Conservation (phyloP, 2,329 filamentous ascomycete species). For the Ophiosphaerella korrae region DNA sequence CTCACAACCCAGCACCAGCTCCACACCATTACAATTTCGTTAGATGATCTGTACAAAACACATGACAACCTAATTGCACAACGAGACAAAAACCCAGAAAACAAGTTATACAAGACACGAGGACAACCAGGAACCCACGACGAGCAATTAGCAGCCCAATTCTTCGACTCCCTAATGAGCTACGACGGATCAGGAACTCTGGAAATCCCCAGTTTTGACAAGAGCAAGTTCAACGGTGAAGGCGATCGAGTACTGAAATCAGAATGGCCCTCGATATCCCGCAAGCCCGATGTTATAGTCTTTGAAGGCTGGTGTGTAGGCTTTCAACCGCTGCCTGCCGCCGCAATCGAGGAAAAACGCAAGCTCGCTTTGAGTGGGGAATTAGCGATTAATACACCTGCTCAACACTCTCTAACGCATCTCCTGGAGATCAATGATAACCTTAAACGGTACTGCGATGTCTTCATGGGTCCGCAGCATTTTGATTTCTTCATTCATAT, state of each 20-base stretch:
- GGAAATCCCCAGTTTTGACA: slow-evolving; percentile 79
- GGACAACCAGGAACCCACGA: slow-evolving; percentile 88
- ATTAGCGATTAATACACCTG: slow-evolving; percentile 53
- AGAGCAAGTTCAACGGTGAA: slow-evolving; percentile 74
- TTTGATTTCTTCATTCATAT: slow-evolving; percentile 69
- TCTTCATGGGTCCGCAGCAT: slow-evolving; percentile 49
- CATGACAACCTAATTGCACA: slow-evolving; percentile 71
- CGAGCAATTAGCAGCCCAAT: slow-evolving; percentile 63
- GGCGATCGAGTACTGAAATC: slow-evolving; percentile 72
- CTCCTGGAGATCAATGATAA: slow-evolving; percentile 64
- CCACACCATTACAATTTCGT: slow-evolving; percentile 37
- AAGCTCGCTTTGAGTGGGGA: slow-evolving; percentile 58
- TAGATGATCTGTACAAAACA: slow-evolving; percentile 88
- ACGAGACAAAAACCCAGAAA: slow-evolving; percentile 67
- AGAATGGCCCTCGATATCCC: slow-evolving; percentile 66
- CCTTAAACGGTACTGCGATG: slow-evolving; percentile 57
- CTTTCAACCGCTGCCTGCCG: slow-evolving; percentile 68
- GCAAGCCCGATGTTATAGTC: slow-evolving; percentile 68
- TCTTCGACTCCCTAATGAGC: slow-evolving; percentile 65
- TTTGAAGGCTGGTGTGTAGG: slow-evolving; percentile 93
- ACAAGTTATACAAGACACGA: slow-evolving; percentile 78
- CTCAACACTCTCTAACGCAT: slow-evolving; percentile 60
- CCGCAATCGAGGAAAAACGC: slow-evolving; percentile 61
- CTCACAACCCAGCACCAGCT: slow-evolving; percentile 32
- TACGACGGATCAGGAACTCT: slow-evolving; percentile 57